phyloP scores from a whole-genome alignment of 495 filamentous ascomycete genomes.

The Tuber borchii region DNA sequence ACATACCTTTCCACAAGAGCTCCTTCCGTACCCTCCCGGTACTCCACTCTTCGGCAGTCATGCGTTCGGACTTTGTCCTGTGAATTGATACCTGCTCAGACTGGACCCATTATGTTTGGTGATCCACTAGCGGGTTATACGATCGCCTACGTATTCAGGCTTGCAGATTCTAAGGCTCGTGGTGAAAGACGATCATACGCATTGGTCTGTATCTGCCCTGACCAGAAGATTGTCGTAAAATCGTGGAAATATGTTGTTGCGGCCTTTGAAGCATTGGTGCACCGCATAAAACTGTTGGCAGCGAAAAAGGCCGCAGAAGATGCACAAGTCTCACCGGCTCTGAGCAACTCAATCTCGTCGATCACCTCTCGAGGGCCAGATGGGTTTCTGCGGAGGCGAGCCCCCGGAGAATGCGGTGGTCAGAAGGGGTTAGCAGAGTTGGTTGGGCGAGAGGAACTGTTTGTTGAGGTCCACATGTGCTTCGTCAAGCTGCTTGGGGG shows the following conservation, averaged over 20 bases:
- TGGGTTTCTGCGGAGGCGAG: conserved; percentile 40
- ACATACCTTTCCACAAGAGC: conserved; percentile 83
- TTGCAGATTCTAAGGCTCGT: conserved; percentile 79
- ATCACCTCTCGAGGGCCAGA: conserved; percentile 40
- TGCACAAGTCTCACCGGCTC: conserved; percentile 45
- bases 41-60: conserved; percentile 74
- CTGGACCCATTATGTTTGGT: conserved; percentile 78
- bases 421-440: conserved; percentile 72
- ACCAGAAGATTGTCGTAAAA: conserved; percentile 67
- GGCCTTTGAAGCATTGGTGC: conserved; percentile 69
- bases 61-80: conserved; percentile 80
- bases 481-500: conserved; percentile 71
- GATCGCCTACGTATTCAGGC: conserved; percentile 85
- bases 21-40: conserved; percentile 66
- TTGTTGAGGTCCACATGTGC: conserved; percentile 72
- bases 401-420: conserved; percentile 45
- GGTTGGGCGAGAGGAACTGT: conserved; percentile 77
- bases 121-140: conserved; percentile 78
- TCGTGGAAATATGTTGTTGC: conserved; percentile 66
- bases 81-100: conserved; percentile 70
- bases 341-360: conserved; percentile 33
- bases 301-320: conserved; percentile 58
- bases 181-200: conserved; percentile 82
- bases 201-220: conserved; percentile 67
- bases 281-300: conserved; percentile 58